These are phyloP conservation scores for Sanghuangporus sanghuang DNA, from an alignment of 1,284 basidiomycete species.

Conservation along the genomic window DNA sequence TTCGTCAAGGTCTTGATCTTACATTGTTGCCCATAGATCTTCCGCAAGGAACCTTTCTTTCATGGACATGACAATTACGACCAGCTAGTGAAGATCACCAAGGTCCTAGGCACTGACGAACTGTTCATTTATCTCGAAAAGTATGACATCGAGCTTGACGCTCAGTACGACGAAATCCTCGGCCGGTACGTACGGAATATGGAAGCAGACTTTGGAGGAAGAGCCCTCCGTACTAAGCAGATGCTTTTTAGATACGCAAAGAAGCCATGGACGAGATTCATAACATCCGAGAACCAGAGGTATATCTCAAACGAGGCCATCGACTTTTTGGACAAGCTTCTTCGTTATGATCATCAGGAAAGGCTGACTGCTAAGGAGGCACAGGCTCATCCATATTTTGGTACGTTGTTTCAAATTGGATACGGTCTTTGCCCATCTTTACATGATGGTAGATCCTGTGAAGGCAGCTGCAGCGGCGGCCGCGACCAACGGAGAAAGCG, in stretches of 20 bases:
- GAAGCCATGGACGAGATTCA: conserved; percentile 72
- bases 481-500: conserved; percentile 15
- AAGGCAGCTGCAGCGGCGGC: conserved; percentile 16
- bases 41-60: conserved; percentile 88
- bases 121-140: conserved; percentile 69
- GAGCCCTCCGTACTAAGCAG: conserved; percentile 8
- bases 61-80: conserved; percentile 88
- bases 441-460: conserved; percentile 14
- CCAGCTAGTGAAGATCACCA: conserved; percentile 84
- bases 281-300: conserved; percentile 67
- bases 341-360: conserved; percentile 83
- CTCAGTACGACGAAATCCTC: conserved; percentile 62
- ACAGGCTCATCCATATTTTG: conserved; percentile 74
- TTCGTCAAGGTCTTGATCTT: background rate
- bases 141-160: conserved; percentile 74
- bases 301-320: conserved; percentile 71
- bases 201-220: conserved; percentile 2
- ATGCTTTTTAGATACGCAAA: conserved; percentile 51
- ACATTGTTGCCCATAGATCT: conserved; percentile 44
- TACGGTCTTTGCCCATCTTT: background rate
- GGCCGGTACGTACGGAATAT: conserved; percentile 38
- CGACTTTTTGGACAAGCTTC: conserved; percentile 80
- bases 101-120: conserved; percentile 82
- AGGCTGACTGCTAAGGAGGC: conserved; percentile 79
- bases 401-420: conserved; percentile 29